Base-by-base conservation (phyloP, 768 basidiomycete genomes). In the Leucogyrophana mollusca region DNA sequence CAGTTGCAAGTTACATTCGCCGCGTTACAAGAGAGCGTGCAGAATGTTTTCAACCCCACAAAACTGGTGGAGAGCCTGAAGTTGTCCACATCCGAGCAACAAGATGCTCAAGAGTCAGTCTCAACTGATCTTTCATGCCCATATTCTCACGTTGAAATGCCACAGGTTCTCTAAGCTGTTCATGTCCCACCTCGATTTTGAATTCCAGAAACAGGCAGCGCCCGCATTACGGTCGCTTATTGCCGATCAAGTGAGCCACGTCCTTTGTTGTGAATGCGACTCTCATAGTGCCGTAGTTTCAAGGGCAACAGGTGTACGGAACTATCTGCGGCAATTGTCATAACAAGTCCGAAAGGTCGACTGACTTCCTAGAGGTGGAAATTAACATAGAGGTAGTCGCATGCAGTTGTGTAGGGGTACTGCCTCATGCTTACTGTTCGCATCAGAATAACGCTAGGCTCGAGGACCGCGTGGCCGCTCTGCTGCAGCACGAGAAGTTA, bases 31-130 rank as follows among this genome's bases (percentile, higher is more conserved):
- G 74, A 82, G 48, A 80, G 88, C 49, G 73, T 72, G 3, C 73
- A 82, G 55, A 76, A 65, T 39, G 81, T 85, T 0, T 94, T 88
- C 60, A 92, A 97, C 65, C 95, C 95, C 0, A 68, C 72, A 13
- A 87, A 84, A 51, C 77, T 98, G 11, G 87, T 94, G 5, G 85
- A 94, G 60, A 90, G 90, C 54, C 70, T 98, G 43, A 78, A 84
- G 47, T 70, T 98, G 32, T 79, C 85, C 16, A 83, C 85, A 1
- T 76, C 85, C 4, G 90, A 96, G 59, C 95, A 98, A 59, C 94
- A 97, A 67, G 95, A 98, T 69, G 94, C 95, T 23, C 92, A 94
- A 66, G 95, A 98, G 92, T 96, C 58, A 44, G 81, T 57, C 37
- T 23, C 52, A 32, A 23, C 20, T 34, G 38, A 1, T 44, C 13